Conservation (phyloP, 192 early-diverging fungal species). For the Thoreauomyces humboldtii region DNA sequence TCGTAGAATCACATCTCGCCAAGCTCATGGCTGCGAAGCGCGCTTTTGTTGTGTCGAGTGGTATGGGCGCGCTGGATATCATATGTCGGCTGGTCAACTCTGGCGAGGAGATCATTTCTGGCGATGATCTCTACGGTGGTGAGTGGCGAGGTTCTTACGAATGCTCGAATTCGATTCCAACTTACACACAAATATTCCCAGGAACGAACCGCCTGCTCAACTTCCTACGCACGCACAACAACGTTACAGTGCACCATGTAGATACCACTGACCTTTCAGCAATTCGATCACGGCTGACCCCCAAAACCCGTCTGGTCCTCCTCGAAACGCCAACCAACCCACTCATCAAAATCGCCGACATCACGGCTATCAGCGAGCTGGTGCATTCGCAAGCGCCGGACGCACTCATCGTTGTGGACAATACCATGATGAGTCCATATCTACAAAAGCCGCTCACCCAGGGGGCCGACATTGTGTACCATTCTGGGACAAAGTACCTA, state of each 20-base stretch:
- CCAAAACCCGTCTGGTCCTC: constrained; percentile 81
- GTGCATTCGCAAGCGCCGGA: constrained; percentile 75
- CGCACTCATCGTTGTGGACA: constrained; percentile 91
- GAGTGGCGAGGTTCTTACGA: constrained; percentile 53
- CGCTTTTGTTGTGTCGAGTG: constrained; percentile 82
- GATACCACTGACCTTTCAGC: constrained; percentile 74
- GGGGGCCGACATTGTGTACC: constrained; percentile 91
- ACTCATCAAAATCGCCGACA: constrained; percentile 90
- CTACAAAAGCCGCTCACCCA: constrained; percentile 83
- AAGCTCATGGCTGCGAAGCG: constrained; percentile 89
- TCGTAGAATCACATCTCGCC: constrained; percentile 80
- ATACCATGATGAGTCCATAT: constrained; percentile 99
- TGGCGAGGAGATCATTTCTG: constrained; percentile 90
- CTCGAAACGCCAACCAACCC: constrained; percentile 98
- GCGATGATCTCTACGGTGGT: constrained; percentile 96
- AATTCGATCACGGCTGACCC: constrained; percentile 64
- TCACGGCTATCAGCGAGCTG: constrained; percentile 68
- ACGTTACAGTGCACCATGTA: constrained; percentile 84
- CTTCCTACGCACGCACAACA: constrained; percentile 73
- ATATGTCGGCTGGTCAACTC: constrained; percentile 81
- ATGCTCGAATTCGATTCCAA: not conserved
- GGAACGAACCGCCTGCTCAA: constrained; percentile 91
- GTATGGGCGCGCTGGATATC: constrained; percentile 94
- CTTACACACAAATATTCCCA: constrained; percentile 8
- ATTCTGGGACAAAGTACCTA: constrained; percentile 97